phyloP scores from a whole-genome alignment of 1,284 basidiomycete species.

The Mycosarcoma maydis region DNA sequence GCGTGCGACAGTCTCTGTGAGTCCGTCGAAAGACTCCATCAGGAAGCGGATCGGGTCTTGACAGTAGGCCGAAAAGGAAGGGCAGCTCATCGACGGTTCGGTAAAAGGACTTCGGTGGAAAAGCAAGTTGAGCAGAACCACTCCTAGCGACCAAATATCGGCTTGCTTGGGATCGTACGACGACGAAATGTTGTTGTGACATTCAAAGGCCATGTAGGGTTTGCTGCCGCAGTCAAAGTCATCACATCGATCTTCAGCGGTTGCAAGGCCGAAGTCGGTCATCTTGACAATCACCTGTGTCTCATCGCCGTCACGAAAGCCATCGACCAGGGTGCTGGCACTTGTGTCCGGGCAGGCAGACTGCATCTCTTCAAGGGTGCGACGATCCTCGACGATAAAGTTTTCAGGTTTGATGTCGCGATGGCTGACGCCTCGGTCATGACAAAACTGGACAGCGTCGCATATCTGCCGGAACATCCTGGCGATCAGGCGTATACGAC shows the following conservation, averaged over 20 bases:
- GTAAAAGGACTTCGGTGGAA: constrained; percentile 99
- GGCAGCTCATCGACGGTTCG: constrained; percentile 81
- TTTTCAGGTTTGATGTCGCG: constrained; percentile 92
- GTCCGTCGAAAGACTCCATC: constrained; percentile 87
- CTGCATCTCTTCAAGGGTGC: constrained; percentile 41
- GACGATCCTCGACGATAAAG: constrained; percentile 68
- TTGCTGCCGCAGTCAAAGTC: constrained; percentile 99
- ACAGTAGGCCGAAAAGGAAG: constrained; percentile 85
- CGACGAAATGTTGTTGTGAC: constrained; percentile 93
- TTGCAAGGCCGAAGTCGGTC: constrained; percentile 95
- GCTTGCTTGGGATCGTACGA: constrained; percentile 92
- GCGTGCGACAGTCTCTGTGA: constrained; percentile 84
- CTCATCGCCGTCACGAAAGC: constrained; percentile 71
- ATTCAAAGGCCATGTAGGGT: constrained; percentile 99
- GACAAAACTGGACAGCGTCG: constrained; percentile 94
- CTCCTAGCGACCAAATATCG: constrained; percentile 98
- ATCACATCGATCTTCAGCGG: constrained; percentile 83
- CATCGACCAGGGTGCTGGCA: constrained; percentile 62
- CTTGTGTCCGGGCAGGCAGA: constrained; percentile 73
- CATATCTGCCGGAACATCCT: constrained; percentile 99
- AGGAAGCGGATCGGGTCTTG: constrained; percentile 84
- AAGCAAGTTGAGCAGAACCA: constrained; percentile 98
- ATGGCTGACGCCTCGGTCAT: constrained; percentile 89
- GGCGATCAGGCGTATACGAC: constrained; percentile 87
- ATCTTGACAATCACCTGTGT: constrained; percentile 79